phyloP scores from a whole-genome alignment of 371 early-diverging fungal species.

The Mucor circinelloides region DNA sequence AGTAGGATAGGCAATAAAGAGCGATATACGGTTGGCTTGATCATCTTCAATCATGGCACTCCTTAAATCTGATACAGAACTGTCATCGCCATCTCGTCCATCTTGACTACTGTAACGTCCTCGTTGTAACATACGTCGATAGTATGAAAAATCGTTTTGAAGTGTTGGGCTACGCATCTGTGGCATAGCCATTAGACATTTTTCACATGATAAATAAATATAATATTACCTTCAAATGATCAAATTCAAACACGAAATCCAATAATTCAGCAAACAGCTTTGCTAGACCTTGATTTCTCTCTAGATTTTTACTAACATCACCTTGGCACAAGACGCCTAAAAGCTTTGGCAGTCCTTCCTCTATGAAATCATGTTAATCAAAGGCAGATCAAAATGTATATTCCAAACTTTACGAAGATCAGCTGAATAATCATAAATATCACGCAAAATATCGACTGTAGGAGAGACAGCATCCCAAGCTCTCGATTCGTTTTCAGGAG shows the following conservation, averaged over 20 bases:
- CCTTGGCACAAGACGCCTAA: slow-evolving; percentile 67
- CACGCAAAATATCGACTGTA: slow-evolving; percentile 73
- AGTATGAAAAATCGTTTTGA: slow-evolving; percentile 96
- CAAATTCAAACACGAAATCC: slow-evolving; percentile 87
- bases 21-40: slow-evolving; percentile 88
- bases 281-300: slow-evolving; percentile 77
- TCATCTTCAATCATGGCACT: slow-evolving; percentile 81
- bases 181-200: not conserved
- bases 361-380: not conserved
- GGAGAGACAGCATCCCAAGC: slow-evolving; percentile 87
- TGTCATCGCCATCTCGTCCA: not conserved
- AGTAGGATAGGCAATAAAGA: slow-evolving; percentile 94
- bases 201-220: not conserved
- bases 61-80: slow-evolving; percentile 49
- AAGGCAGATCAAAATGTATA: not conserved
- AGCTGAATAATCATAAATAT: slow-evolving; percentile 77
- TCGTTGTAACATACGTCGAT: slow-evolving; percentile 86
- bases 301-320: slow-evolving; percentile 69
- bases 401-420: slow-evolving; percentile 59
- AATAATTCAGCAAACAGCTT: slow-evolving; percentile 80
- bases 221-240: slow-evolving; percentile 32
- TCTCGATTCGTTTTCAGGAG: slow-evolving; percentile 77
- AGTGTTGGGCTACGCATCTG: slow-evolving; percentile 90
- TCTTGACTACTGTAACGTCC: slow-evolving; percentile 44
- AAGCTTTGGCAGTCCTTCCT: slow-evolving; percentile 17